Evolutionary conservation across 208 protist species (phyloP), one percentile per base, ranked within the genome.

Genomic region (Acanthamoeba lenticulata): DNA sequence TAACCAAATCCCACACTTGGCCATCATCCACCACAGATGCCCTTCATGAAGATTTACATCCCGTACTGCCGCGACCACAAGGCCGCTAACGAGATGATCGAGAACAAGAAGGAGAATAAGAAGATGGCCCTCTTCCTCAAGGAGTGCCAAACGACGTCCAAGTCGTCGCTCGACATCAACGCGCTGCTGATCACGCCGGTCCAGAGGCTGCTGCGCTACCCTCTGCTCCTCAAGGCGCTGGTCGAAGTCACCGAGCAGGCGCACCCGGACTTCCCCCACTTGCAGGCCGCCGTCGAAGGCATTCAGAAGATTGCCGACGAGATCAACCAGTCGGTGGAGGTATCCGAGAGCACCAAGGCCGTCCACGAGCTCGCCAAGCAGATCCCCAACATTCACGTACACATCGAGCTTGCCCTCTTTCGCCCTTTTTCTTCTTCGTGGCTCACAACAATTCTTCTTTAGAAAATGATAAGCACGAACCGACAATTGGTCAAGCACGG

Each of bases 21-120:
- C 34, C 29, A 40, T 77, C 27, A 29, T 77, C 29, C 65, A 1
- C 72, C 21, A 13, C 38, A 86, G 77, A 86, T 86, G 38, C 77
- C 77, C 19, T 86, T 86, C 77, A 45, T 86, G 77, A 86, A 86
- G 77, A 86, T 86, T 38, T 86, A 86, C 42, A 86, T 55, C n/a
- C 38, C 77, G 38, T 86, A 86, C 27, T 86, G 77, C 32, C 6
- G 45, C 19, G 45, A 86, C 38, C 77, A 86, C 32, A 86, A 55
- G 21, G 27, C 40, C 5, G 77, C 77, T n/a, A 86, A 86, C 32
- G 42, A 86, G 32, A 19, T 86, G 24, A 57, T 86, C 15, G 77
- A 86, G 34, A 86, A 55, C 38, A 86, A 57, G 42, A 45, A 86
- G 42, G 45, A 55, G 42, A 45, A 29, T 38, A 86, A 86, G 45